These are phyloP conservation scores for Boechera retrofracta DNA, from an alignment of 345 rosid genomes.

Conservation along the genomic window DNA sequence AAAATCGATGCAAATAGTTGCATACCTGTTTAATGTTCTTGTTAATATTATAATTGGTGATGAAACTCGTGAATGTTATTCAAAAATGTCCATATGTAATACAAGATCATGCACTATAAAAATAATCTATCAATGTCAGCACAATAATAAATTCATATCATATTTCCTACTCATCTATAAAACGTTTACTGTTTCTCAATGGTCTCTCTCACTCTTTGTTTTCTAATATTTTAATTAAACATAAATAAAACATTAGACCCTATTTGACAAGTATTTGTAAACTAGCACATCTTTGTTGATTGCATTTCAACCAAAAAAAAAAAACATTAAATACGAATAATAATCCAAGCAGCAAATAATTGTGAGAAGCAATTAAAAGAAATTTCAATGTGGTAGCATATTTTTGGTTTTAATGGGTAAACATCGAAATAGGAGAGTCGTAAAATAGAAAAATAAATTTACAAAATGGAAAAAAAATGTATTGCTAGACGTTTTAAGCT, in stretches of 20 bases:
- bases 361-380: no score
- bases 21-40: neutral
- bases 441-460: no score
- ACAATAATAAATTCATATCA: neutral
- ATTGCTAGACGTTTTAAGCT: neutral
- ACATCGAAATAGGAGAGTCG: no score
- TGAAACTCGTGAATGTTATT: conserved; percentile 32
- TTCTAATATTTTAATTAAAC: neutral
- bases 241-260: neutral
- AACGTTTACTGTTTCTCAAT: neutral
- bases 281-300: neutral
- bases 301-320: neutral
- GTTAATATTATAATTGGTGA: neutral
- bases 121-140: neutral
- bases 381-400: no score
- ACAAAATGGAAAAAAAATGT: neutral
- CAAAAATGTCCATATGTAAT: neutral
- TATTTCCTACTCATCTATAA: neutral
- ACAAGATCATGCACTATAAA: neutral
- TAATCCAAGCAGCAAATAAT: no score
- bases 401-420: no score
- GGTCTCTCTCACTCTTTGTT: conserved; percentile 12
- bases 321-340: no score
- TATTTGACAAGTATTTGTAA: no score
- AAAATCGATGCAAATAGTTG: neutral